Evolutionary conservation across 305 asterid species (phyloP).

Genomic region (Striga hermonthica): DNA sequence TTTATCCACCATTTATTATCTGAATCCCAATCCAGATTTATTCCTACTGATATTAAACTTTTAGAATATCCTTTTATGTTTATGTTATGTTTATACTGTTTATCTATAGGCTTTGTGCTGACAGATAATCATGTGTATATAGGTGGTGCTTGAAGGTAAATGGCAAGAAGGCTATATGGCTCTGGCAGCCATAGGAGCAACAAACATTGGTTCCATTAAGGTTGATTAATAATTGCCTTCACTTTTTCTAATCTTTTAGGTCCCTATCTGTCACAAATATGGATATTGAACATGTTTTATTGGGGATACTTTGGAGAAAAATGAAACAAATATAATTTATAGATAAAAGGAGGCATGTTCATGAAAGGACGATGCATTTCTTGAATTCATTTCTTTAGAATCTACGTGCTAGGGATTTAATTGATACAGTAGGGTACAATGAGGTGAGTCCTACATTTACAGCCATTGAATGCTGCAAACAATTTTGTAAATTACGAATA

Average conservation of each 20-base stretch:
- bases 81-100: constrained; percentile 5
- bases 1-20: constrained; percentile 2
- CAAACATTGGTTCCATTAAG: constrained; percentile 94
- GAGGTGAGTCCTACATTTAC: not conserved
- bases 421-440: not conserved
- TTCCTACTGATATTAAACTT: constrained; percentile 9
- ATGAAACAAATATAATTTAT: constrained; percentile 5
- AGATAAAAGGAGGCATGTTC: constrained; percentile 18
- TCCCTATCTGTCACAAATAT: constrained; percentile 1
- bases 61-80: constrained; percentile 16
- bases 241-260: constrained; percentile 23
- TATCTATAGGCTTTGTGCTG: constrained; percentile 27
- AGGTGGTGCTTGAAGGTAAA: constrained; percentile 95
- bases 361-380: constrained; percentile 5
- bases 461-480: not conserved
- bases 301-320: constrained; percentile 13
- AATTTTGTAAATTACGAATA: not conserved
- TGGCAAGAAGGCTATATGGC: constrained; percentile 95
- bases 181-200: constrained; percentile 98
- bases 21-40: not conserved
- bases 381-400: too few species aligned
- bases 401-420: not conserved
- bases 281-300: constrained; percentile 16
- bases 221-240: constrained; percentile 33
- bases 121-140: constrained; percentile 32